Evolutionary conservation across 495 filamentous ascomycete genomes (phyloP).

Genomic region (Xylaria nigripes): DNA sequence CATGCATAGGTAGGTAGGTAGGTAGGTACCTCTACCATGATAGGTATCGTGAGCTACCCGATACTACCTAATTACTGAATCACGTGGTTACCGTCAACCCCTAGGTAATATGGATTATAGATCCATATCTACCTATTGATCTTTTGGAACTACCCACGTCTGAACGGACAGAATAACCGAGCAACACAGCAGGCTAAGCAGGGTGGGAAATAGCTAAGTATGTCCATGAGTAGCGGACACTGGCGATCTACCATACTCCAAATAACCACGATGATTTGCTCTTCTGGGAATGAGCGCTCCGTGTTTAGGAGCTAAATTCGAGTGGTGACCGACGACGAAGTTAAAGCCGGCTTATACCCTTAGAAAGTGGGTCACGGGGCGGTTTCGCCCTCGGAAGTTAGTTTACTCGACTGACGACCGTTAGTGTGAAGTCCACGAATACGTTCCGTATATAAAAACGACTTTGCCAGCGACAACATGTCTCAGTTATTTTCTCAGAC

Average conservation of each 20-base stretch:
- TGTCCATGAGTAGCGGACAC: neutral
- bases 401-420: neutral
- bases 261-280: neutral
- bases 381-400: neutral
- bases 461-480: neutral
- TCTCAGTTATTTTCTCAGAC: neutral
- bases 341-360: constrained; percentile 11
- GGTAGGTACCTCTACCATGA: no score
- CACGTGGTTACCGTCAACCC: no score
- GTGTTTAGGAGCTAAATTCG: neutral
- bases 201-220: no score
- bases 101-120: no score
- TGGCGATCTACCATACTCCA: neutral
- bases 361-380: neutral
- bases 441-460: neutral
- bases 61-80: no score
- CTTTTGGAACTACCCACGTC: no score
- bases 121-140: no score
- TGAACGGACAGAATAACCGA: no score
- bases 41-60: no score
- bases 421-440: neutral
- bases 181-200: no score
- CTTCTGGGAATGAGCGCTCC: neutral
- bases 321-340: neutral
- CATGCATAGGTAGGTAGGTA: no score